Evolutionary conservation across 352 stramenopile species (phyloP).

Genomic region (Phytophthora fragariae): DNA sequence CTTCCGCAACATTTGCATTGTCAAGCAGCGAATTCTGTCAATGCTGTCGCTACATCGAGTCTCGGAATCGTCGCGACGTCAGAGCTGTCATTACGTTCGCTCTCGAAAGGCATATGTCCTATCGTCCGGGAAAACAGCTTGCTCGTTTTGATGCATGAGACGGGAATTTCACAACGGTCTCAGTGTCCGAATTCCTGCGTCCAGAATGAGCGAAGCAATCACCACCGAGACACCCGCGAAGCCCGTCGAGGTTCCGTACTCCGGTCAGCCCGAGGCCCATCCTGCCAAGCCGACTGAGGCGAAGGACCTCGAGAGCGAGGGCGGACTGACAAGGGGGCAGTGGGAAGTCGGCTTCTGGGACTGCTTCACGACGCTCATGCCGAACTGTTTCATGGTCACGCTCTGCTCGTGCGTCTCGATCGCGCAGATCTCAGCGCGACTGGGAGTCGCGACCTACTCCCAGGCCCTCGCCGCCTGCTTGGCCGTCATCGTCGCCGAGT

Average conservation of each 20-base stretch:
- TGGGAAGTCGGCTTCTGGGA: slow-evolving; percentile 46
- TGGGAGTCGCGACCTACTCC: slow-evolving; percentile 49
- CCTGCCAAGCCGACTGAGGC: neutral
- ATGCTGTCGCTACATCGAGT: neutral
- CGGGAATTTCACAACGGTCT: slow-evolving; percentile 2
- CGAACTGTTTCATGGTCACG: slow-evolving; percentile 56
- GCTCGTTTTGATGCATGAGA: neutral
- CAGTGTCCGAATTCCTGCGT: slow-evolving; percentile 30
- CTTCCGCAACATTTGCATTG: too few relatives aligned
- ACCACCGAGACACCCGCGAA: slow-evolving; percentile 29
- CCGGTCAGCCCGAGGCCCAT: slow-evolving; percentile 13
- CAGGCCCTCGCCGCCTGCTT: slow-evolving; percentile 37
- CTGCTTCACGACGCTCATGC: slow-evolving; percentile 52
- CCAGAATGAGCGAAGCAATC: slow-evolving; percentile 30
- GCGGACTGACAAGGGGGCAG: slow-evolving; percentile 25
- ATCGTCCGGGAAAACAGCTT: neutral
- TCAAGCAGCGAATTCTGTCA: neutral
- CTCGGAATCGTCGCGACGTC: neutral
- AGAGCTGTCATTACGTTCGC: neutral
- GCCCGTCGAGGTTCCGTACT: slow-evolving; percentile 26
- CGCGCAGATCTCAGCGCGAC: slow-evolving; percentile 47
- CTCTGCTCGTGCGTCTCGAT: slow-evolving; percentile 57
- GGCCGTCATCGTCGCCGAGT: slow-evolving; percentile 27
- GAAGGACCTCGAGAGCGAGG: slow-evolving; percentile 32
- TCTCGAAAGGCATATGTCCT: neutral